These are phyloP conservation scores for Cutaneotrichosporon daszewskae DNA, from an alignment of 1,284 basidiomycete genomes.

Conservation along the genomic window DNA sequence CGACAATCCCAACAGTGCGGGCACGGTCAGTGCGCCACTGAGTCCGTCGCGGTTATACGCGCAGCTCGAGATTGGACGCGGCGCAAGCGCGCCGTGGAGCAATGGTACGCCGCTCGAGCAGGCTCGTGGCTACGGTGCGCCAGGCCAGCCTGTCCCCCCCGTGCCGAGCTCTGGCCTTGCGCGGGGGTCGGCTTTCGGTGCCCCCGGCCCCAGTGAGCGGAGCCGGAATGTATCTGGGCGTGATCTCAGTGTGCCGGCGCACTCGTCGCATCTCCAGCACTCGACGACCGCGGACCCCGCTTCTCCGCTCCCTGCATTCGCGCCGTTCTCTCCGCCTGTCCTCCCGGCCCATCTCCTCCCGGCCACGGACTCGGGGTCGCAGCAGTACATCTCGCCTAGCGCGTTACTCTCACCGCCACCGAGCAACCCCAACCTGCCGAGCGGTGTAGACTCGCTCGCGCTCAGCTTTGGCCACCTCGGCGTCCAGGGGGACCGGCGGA, in stretches of 20 bases:
- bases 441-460: slow-evolving; percentile 20
- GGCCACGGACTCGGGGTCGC: slow-evolving; percentile 8
- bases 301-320: slow-evolving; percentile 36
- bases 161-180: slow-evolving; percentile 1
- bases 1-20: slow-evolving; percentile 32
- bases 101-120: background rate
- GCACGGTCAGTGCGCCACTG: slow-evolving; percentile 45
- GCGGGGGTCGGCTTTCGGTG: background rate
- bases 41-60: slow-evolving; percentile 43
- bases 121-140: slow-evolving; percentile 14
- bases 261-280: slow-evolving; percentile 7
- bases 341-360: slow-evolving; percentile 18
- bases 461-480: slow-evolving; percentile 24
- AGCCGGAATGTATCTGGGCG: slow-evolving; percentile 10
- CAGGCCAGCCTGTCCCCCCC: slow-evolving; percentile 6
- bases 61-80: slow-evolving; percentile 38
- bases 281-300: slow-evolving; percentile 11
- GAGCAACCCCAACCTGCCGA: background rate
- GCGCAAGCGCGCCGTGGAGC: slow-evolving; percentile 9
- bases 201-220: slow-evolving; percentile 1
- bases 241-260: slow-evolving; percentile 9
- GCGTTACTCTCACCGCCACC: slow-evolving; percentile 33
- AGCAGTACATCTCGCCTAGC: slow-evolving; percentile 34
- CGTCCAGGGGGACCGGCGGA: too few relatives aligned
- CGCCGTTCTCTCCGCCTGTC: slow-evolving; percentile 35